These are phyloP conservation scores for Rhodotorula glutinis DNA, from an alignment of 1,284 basidiomycete species.

Conservation along the genomic window DNA sequence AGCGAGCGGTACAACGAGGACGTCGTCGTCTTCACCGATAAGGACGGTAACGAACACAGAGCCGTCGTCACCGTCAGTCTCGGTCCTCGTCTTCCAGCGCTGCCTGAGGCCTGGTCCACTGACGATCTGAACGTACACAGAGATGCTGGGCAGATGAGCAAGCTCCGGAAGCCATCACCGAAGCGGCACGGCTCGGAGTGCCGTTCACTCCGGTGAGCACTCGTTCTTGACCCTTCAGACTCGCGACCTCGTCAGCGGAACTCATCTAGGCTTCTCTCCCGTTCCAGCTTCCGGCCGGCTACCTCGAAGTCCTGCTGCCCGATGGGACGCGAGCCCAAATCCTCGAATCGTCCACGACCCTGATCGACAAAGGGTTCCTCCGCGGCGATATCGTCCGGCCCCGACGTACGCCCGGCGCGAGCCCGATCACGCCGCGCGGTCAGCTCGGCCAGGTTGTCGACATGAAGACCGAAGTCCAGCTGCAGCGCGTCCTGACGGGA, in stretches of 20 bases:
- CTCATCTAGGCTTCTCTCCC: too few species aligned
- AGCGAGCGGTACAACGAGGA: constrained; percentile 30
- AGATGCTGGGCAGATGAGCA: constrained; percentile 40
- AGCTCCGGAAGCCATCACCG: constrained; percentile 23
- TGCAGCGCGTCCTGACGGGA: constrained; percentile 72
- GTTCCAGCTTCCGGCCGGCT: constrained; percentile 42
- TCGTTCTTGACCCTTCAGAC: neutral
- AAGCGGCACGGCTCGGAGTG: constrained; percentile 26
- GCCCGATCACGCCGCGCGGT: constrained; percentile 41
- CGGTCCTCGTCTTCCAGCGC: neutral
- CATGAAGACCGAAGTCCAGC: constrained; percentile 60
- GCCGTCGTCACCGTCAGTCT: constrained; percentile 32
- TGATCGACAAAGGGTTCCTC: constrained; percentile 75
- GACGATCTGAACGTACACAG: neutral
- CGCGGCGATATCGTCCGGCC: constrained; percentile 74
- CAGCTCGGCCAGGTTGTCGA: constrained; percentile 70
- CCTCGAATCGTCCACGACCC: constrained; percentile 60
- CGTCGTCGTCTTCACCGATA: constrained; percentile 12
- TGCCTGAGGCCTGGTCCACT: too few species aligned
- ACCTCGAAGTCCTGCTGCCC: constrained; percentile 59
- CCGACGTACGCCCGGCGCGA: neutral
- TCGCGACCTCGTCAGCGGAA: too few species aligned
- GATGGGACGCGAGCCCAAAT: constrained; percentile 46
- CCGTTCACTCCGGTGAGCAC: constrained; percentile 25
- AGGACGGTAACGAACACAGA: neutral